Percentiles rank a stretch among this genome's conserved stretches.
Conservation (phyloP, 2,329 filamentous ascomycete species). For the Calonectria hawksworthii region DNA sequence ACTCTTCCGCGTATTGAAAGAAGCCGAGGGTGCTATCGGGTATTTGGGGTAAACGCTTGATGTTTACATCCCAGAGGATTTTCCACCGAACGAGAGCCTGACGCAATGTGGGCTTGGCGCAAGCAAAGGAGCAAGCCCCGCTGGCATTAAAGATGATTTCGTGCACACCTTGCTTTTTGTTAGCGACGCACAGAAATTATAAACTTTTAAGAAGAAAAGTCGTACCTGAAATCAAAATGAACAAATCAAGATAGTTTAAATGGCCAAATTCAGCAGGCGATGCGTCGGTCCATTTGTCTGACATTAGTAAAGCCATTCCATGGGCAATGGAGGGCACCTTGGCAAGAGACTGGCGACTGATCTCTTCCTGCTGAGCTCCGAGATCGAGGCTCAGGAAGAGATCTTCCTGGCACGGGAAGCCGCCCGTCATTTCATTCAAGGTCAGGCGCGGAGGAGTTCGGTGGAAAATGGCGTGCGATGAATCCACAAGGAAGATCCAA, state of each 20-base stretch:
- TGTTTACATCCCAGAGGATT: not conserved
- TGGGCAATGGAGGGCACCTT: not conserved
- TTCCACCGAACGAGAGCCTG: not conserved
- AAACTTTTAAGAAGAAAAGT: rapidly evolving
- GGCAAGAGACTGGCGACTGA: not conserved
- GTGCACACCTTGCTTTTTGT: not conserved
- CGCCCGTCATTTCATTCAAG: not conserved
- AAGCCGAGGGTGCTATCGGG: not conserved
- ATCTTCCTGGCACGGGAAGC: not conserved
- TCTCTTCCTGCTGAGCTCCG: not conserved
- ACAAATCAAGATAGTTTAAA: not conserved
- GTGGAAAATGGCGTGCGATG: not conserved
- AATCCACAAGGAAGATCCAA: constrained; percentile 1
- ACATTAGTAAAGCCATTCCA: not conserved
- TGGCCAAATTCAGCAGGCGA: not conserved
- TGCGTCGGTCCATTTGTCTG: not conserved
- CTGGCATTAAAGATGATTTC: constrained; percentile 6
- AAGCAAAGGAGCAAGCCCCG: not conserved
- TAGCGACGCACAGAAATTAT: not conserved
- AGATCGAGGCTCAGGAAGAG: not conserved
- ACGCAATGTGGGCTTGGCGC: not conserved
- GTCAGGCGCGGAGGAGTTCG: not conserved
- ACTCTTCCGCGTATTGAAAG: constrained; percentile 1
- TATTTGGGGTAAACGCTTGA: not conserved
- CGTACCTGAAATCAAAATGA: not conserved